Percentiles rank a stretch among this genome's conserved stretches.
Conservation (phyloP, 2,329 filamentous ascomycete genomes). For the Xylariaceae sp. region DNA sequence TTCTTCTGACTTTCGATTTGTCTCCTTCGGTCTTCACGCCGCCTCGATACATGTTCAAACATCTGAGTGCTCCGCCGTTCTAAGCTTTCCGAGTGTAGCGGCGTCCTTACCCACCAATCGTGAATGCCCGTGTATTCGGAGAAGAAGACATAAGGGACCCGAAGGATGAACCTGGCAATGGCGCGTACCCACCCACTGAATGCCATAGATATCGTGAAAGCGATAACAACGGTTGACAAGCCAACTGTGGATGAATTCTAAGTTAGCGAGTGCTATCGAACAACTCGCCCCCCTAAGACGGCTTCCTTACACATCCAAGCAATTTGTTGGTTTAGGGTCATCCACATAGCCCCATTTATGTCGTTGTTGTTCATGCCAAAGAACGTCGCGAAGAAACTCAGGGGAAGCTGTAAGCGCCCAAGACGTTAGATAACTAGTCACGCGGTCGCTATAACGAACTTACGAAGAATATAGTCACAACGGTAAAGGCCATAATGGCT, state of each 20-base stretch:
- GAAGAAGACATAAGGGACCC: neutral
- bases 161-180: neutral
- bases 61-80: neutral
- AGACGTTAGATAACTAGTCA: neutral
- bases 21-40: too few relatives aligned
- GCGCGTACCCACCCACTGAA: slow-evolving; percentile 28
- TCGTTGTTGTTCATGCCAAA: slow-evolving; percentile 44
- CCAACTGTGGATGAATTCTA: slow-evolving; percentile 8
- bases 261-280: neutral
- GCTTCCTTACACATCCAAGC: slow-evolving; percentile 29
- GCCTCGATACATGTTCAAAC: too few relatives aligned
- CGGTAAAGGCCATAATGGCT: slow-evolving; percentile 39
- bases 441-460: slow-evolving; percentile 4
- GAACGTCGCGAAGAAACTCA: slow-evolving; percentile 42
- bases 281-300: neutral
- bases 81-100: neutral
- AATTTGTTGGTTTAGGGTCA: slow-evolving; percentile 22
- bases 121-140: neutral
- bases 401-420: slow-evolving; percentile 33
- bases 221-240: slow-evolving; percentile 21
- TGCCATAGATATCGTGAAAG: slow-evolving; percentile 23
- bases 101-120: neutral
- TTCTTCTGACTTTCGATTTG: too few relatives aligned
- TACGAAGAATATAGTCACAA: slow-evolving; percentile 42
- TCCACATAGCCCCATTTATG: slow-evolving; percentile 1